These are phyloP conservation scores for Globisporangium solare DNA, from an alignment of 352 stramenopile species.

Conservation along the genomic window DNA sequence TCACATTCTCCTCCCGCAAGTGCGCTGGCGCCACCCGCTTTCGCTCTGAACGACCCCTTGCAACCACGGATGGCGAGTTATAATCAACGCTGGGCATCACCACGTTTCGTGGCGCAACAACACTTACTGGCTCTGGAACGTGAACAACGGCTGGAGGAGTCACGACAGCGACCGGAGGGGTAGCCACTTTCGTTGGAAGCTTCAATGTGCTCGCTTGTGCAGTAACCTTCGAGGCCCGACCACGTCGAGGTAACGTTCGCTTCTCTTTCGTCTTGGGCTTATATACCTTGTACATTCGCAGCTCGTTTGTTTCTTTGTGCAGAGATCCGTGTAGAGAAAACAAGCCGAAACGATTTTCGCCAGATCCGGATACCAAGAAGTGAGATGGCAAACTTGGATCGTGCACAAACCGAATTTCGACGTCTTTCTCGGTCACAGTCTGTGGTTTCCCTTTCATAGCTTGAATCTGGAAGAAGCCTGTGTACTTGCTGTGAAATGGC, in stretches of 20 bases:
- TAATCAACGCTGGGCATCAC: constrained; percentile 47
- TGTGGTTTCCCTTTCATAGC: constrained; percentile 79
- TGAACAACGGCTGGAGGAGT: constrained; percentile 14
- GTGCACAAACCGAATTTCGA: constrained; percentile 79
- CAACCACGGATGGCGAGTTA: constrained; percentile 40
- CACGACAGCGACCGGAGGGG: constrained; percentile 5
- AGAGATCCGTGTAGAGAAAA: constrained; percentile 73
- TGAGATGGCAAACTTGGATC: constrained; percentile 56
- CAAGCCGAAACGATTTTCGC: constrained; percentile 76
- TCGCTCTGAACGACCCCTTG: constrained; percentile 58
- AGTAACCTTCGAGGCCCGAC: constrained; percentile 7
- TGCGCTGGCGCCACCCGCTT: constrained; percentile 75
- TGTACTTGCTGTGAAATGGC: constrained; percentile 80
- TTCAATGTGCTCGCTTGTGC: constrained; percentile 15
- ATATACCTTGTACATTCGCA: constrained; percentile 86
- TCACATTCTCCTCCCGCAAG: constrained; percentile 75
- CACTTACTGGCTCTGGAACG: constrained; percentile 20
- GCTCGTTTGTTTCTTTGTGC: constrained; percentile 69
- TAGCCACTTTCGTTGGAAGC: constrained; percentile 2
- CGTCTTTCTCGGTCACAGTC: constrained; percentile 75
- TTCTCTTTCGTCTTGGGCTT: constrained; percentile 81
- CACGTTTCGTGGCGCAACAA: constrained; percentile 31
- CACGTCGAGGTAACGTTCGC: constrained; percentile 56
- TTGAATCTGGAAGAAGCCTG: constrained; percentile 84
- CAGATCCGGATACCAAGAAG: constrained; percentile 63